phyloP scores from a whole-genome alignment of 2,329 filamentous ascomycete genomes.

The Trichophyton schoenleinii region DNA sequence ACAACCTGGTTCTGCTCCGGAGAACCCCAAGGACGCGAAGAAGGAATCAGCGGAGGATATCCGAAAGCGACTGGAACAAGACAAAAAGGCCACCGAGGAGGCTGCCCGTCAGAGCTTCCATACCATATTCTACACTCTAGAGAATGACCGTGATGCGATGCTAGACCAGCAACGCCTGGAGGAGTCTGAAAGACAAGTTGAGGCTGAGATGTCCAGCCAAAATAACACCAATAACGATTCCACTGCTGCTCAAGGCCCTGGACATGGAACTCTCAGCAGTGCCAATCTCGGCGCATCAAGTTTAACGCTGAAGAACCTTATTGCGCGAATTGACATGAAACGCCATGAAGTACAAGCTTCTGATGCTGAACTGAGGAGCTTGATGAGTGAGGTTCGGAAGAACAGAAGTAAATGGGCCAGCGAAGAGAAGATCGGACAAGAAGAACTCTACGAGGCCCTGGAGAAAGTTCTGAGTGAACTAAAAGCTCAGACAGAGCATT shows the following conservation, averaged over 20 bases:
- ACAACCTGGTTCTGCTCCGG: conserved; percentile 49
- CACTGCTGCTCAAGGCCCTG: conserved; percentile 44
- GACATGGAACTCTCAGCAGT: conserved; percentile 80
- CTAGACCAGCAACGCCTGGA: conserved; percentile 93
- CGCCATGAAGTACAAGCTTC: conserved; percentile 80
- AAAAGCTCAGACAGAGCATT: conserved; percentile 94
- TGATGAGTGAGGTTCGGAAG: conserved; percentile 96
- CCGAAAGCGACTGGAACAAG: conserved; percentile 84
- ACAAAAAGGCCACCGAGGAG: conserved; percentile 80
- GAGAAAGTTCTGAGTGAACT: conserved; percentile 96
- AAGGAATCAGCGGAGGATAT: conserved; percentile 69
- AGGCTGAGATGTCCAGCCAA: conserved; percentile 75
- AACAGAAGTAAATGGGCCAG: conserved; percentile 98
- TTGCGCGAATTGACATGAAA: conserved; percentile 88
- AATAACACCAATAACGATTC: conserved; percentile 40
- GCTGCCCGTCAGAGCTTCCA: conserved; percentile 83
- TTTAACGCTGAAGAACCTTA: conserved; percentile 90
- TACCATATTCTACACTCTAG: conserved; percentile 85
- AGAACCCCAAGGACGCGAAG: conserved; percentile 43
- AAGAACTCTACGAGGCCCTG: conserved; percentile 90
- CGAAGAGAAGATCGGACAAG: conserved; percentile 92
- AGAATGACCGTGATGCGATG: conserved; percentile 93
- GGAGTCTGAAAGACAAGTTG: conserved; percentile 88
- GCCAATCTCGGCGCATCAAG: conserved; percentile 93
- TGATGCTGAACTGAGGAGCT: conserved; percentile 75